A percentile compares a stretch with the other conserved stretches of the same genome.
Conservation (phyloP, 805 yeast genomes). For the Myxozyma monticola region DNA sequence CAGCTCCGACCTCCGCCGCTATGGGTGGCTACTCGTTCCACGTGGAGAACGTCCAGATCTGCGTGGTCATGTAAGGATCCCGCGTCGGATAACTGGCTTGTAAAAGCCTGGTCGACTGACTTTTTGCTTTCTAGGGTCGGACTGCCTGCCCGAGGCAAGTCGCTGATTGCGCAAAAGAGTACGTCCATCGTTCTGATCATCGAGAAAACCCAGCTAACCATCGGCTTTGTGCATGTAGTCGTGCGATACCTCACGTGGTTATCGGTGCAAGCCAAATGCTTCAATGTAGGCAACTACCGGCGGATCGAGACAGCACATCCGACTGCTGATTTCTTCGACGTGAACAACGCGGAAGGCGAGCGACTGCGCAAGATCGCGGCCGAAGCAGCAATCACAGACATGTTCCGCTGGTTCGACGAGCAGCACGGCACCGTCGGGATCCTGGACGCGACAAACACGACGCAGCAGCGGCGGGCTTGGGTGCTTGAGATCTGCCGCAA, state of each 20-base stretch:
- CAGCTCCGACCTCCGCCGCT: no score
- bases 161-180: slow-evolving; percentile 87
- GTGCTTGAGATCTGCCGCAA: slow-evolving; percentile 59
- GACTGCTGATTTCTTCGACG: slow-evolving; percentile 76
- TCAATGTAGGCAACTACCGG: slow-evolving; percentile 86
- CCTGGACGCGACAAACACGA: slow-evolving; percentile 89
- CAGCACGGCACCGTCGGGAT: slow-evolving; percentile 88
- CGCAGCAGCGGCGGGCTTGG: slow-evolving; percentile 65
- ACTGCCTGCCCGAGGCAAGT: slow-evolving; percentile 72
- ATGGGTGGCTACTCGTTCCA: slow-evolving; percentile 27
- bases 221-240: no score
- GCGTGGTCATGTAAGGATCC: slow-evolving; percentile 63
- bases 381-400: slow-evolving; percentile 67
- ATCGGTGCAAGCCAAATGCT: slow-evolving; percentile 79
- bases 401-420: slow-evolving; percentile 81
- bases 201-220: not conserved
- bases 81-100: not conserved
- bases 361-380: slow-evolving; percentile 68
- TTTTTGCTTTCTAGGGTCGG: slow-evolving; percentile 41
- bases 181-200: slow-evolving; percentile 10
- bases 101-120: not conserved
- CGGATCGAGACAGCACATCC: slow-evolving; percentile 63
- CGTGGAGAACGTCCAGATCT: slow-evolving; percentile 71
- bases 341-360: slow-evolving; percentile 63
- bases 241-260: slow-evolving; percentile 92